Base-by-base conservation (phyloP, 2,329 filamentous ascomycete genomes). In the Claviceps arundinis region DNA sequence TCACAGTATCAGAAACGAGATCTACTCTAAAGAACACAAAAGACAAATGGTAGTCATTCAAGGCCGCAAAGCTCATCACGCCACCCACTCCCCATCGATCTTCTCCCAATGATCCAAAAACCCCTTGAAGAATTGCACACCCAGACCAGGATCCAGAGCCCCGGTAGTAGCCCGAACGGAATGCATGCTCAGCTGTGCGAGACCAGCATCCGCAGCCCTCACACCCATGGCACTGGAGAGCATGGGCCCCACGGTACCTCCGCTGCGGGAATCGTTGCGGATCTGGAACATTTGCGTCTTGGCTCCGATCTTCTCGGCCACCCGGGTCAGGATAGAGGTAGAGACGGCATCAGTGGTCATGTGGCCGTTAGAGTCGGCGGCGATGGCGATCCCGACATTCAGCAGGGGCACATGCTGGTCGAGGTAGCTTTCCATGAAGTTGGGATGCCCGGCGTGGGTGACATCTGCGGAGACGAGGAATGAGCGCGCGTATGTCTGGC, bases 241-340 rank as follows among this genome's bases (percentile, higher is more conserved):
- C 79, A 90, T 89, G 0, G 93, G 93, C 0, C 93, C 93, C n/a
- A 97, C 89, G 0, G 93, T 98, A 16, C 93, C 93, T 34, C 93
- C 93, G 62, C 82, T 88, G 51, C 91, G 76, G 9, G 79, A 85
- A 68, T 97, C 93, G 65, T 97, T 98, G 53, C 93, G 75, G 65
- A 97, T 97, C 75, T 95, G 89, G 76, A 97, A 97, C 5, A 86
- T 74, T 69, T 97, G 93, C 51, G 94, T 75, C 47, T 77, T 80
- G 52, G 80, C 81, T 49, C 74, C 87, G 55, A 75, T 78, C 54
- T 87, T 82, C 59, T 89, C 82, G 7, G 89, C 90, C 41, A 94
- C 80, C 26, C 87, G 79, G 58, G 84, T 80, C 38, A 97, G 72
- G 55, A 97, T 79, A 4, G 89, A 82, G 4, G 87, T 87, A 11